Conservation (phyloP, 768 basidiomycete species). For the Gymnopilus junonius region DNA sequence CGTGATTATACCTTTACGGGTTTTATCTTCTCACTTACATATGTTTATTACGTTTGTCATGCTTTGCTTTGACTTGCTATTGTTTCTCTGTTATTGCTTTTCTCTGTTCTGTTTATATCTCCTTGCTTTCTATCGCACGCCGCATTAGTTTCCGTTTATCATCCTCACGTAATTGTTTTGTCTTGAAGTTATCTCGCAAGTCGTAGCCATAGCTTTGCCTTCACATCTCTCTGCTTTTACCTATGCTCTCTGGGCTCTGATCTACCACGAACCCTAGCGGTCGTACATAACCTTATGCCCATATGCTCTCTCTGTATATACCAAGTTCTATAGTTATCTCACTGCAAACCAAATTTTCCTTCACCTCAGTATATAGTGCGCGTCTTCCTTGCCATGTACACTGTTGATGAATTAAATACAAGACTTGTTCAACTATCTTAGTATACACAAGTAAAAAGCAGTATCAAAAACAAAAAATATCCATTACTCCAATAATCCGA, state of each 20-base stretch:
- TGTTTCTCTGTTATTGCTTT: conserved; percentile 13
- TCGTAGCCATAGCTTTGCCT: conserved; percentile 10
- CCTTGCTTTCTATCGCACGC: conserved; percentile 16
- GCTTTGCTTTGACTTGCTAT: conserved; percentile 18
- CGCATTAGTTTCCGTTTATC: conserved; percentile 12
- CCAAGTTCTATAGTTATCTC: too few relatives aligned
- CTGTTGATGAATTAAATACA: neutral
- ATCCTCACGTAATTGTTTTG: conserved; percentile 11
- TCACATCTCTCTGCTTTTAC: conserved; percentile 12
- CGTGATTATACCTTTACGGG: conserved; percentile 11
- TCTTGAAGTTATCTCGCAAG: conserved; percentile 14
- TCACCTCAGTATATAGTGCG: conserved; percentile 1
- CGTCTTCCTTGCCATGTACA: conserved; percentile 8
- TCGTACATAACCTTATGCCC: conserved; percentile 27
- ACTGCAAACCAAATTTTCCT: conserved; percentile 10
- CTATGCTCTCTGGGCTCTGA: conserved; percentile 22
- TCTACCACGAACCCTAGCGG: conserved; percentile 10
- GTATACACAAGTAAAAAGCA: neutral
- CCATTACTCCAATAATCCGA: conserved; percentile 53
- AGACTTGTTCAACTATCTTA: neutral
- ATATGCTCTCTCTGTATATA: conserved; percentile 23
- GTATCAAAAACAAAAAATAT: neutral
- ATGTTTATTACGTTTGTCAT: conserved; percentile 19
- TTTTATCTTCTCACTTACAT: neutral
- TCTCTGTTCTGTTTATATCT: conserved; percentile 9